Evolutionary conservation across 768 basidiomycete genomes (phyloP).

Genomic region (Infundibulicybe gibba): DNA sequence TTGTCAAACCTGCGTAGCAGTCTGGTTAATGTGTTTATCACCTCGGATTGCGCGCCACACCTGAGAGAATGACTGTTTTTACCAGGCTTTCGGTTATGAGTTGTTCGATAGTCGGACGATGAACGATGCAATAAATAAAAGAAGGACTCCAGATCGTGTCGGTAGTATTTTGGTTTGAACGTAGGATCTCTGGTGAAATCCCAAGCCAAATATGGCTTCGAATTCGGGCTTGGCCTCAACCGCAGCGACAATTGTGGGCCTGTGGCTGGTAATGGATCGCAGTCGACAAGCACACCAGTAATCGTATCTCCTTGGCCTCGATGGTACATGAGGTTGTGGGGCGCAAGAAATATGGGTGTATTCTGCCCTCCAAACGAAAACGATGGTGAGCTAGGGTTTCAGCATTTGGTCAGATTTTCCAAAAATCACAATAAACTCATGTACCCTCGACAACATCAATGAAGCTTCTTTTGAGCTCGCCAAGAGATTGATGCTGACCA

Average conservation of each 20-base stretch:
- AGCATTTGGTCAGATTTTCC: too few species aligned
- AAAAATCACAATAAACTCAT: too few species aligned
- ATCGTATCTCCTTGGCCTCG: neutral
- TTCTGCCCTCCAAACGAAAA: neutral
- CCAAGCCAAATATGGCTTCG: neutral
- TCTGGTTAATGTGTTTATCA: too few species aligned
- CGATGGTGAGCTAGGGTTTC: neutral
- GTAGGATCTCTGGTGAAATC: neutral
- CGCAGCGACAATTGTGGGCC: neutral
- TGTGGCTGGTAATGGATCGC: neutral
- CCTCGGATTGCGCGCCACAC: too few species aligned
- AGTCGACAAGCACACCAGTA: neutral
- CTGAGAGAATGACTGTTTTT: too few species aligned
- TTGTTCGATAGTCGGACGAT: neutral
- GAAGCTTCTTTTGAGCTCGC: neutral
- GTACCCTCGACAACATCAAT: neutral
- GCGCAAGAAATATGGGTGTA: neutral
- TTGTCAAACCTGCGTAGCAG: too few species aligned
- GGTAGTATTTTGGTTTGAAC: neutral
- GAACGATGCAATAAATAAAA: constrained; percentile 4
- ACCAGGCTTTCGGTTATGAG: too few species aligned
- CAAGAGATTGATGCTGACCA: neutral
- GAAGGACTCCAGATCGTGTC: constrained; percentile 3
- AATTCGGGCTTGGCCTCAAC: neutral
- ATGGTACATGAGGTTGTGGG: neutral